Percentiles rank a stretch among this genome's conserved stretches.
phyloP scores from a whole-genome alignment of 1,284 basidiomycete species.

The Microbotryum scabiosae region DNA sequence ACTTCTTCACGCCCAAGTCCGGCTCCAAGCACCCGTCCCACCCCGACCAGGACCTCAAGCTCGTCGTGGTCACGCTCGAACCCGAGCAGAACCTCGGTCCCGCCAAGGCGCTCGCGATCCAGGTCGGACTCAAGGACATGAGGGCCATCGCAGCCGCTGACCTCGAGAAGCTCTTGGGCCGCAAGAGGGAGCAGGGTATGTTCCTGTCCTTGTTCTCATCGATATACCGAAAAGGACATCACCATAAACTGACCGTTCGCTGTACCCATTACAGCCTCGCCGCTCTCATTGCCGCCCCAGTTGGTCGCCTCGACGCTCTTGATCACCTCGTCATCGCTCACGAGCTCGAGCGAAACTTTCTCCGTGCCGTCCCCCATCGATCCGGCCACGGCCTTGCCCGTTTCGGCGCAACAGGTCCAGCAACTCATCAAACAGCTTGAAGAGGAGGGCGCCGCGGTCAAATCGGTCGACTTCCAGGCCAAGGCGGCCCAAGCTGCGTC shows the following conservation, averaged over 20 bases:
- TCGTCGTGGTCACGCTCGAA: slow-evolving; percentile 35
- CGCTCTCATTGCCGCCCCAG: slow-evolving; percentile 29
- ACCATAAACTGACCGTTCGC: too few species aligned
- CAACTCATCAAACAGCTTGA: slow-evolving; percentile 64
- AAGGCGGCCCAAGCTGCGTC: slow-evolving; percentile 41
- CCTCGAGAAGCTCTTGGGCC: slow-evolving; percentile 32
- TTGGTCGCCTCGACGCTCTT: slow-evolving; percentile 44
- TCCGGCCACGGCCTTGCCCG: slow-evolving; percentile 61
- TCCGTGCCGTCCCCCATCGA: slow-evolving; percentile 66
- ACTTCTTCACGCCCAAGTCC: slow-evolving; percentile 35
- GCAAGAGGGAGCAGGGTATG: slow-evolving; percentile 30
- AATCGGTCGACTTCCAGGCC: slow-evolving; percentile 63
- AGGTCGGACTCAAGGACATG: slow-evolving; percentile 36
- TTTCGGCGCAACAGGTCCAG: slow-evolving; percentile 65
- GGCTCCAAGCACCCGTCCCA: slow-evolving; percentile 28
- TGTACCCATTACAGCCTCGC: slow-evolving; percentile 25
- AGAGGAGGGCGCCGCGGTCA: slow-evolving; percentile 53
- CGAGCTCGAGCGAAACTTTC: slow-evolving; percentile 48
- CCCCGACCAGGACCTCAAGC: slow-evolving; percentile 26
- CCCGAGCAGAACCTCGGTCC: slow-evolving; percentile 33
- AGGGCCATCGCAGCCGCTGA: slow-evolving; percentile 33
- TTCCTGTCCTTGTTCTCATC: not conserved
- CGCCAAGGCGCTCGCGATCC: slow-evolving; percentile 34
- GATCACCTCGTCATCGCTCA: slow-evolving; percentile 68
- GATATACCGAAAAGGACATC: not conserved